Percentiles rank a stretch among this genome's conserved stretches.
Evolutionary conservation across 1,284 basidiomycete genomes (phyloP).

Genomic region (Papiliotrema flavescens): DNA sequence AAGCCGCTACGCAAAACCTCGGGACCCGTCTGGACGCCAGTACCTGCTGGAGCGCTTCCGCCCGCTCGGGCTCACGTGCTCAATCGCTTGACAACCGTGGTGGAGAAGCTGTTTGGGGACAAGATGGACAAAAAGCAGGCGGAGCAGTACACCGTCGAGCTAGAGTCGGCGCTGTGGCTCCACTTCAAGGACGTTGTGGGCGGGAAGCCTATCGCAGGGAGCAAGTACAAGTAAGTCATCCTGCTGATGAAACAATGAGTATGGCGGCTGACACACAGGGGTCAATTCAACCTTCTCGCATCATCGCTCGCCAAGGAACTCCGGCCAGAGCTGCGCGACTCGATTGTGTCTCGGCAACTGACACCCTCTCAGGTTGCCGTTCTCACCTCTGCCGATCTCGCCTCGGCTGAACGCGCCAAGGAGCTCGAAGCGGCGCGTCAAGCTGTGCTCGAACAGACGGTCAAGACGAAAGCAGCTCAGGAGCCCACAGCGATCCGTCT

Average conservation of each 20-base stretch:
- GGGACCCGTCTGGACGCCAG: neutral
- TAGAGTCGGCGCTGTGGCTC: constrained; percentile 32
- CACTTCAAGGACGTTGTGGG: constrained; percentile 32
- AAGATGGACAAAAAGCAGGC: constrained; percentile 16
- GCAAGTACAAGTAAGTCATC: constrained; percentile 41
- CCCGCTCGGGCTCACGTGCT: constrained; percentile 35
- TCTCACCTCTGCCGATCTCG: constrained; percentile 35
- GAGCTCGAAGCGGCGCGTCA: constrained; percentile 31
- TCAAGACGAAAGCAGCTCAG: constrained; percentile 26
- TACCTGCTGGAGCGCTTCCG: constrained; percentile 11
- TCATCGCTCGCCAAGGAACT: constrained; percentile 30
- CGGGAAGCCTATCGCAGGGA: constrained; percentile 37
- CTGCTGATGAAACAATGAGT: neutral
- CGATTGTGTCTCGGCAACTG: constrained; percentile 19
- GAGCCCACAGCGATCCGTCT: constrained; percentile 19
- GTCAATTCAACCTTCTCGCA: constrained; percentile 39
- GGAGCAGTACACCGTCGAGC: constrained; percentile 19
- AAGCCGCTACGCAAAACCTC: neutral
- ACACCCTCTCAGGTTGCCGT: constrained; percentile 29
- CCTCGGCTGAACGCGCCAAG: constrained; percentile 32
- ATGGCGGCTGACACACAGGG: constrained; percentile 14
- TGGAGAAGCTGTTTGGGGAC: constrained; percentile 27
- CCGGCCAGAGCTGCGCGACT: constrained; percentile 20
- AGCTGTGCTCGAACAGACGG: constrained; percentile 33
- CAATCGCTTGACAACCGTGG: constrained; percentile 25